phyloP scores from a whole-genome alignment of 192 early-diverging fungal species.

The Dissophora globulifera region DNA sequence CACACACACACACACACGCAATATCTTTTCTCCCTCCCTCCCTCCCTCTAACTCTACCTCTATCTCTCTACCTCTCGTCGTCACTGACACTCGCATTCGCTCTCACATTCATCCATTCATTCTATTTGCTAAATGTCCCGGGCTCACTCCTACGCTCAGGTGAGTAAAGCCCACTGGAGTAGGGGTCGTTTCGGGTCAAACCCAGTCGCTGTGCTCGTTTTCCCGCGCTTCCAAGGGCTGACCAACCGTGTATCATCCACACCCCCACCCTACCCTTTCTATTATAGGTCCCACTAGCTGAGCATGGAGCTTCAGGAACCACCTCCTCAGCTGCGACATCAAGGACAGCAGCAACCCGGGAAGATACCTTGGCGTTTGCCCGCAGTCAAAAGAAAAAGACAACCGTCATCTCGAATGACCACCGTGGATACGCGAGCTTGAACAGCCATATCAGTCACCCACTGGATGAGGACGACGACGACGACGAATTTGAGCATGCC shows the following conservation, averaged over 20 bases:
- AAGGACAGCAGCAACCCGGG: background rate
- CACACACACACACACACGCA: background rate
- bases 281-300: background rate
- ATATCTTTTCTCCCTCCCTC: constrained; percentile 4
- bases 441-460: no score
- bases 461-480: constrained; percentile 14
- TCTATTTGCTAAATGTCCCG: constrained; percentile 21
- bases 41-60: background rate
- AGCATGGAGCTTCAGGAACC: background rate
- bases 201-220: background rate
- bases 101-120: background rate
- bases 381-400: constrained; percentile 13
- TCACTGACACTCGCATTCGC: no score
- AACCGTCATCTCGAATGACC: background rate
- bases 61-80: background rate
- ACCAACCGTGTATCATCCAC: background rate
- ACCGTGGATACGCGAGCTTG: constrained; percentile 14
- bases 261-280: background rate
- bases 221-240: no score
- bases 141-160: constrained; percentile 47
- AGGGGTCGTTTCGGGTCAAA: background rate
- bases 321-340: no score
- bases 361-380: background rate
- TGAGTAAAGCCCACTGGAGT: constrained; percentile 8
- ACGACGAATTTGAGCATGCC: constrained; percentile 24